These are phyloP conservation scores for Hanseniaspora vineae DNA, from an alignment of 805 yeast species.

Conservation along the genomic window DNA sequence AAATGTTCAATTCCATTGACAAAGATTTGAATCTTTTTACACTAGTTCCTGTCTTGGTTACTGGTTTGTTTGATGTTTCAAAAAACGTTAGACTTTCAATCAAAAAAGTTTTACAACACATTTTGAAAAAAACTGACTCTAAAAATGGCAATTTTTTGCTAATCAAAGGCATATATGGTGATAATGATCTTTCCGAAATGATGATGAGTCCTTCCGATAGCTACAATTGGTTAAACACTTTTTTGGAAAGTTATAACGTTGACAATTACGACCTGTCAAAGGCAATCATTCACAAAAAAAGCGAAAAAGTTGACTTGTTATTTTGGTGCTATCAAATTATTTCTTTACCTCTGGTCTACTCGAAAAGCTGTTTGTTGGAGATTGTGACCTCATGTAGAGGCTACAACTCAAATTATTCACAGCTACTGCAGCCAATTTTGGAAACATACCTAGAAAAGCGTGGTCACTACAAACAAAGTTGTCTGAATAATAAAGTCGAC, in stretches of 20 bases:
- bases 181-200: slow-evolving; percentile 28
- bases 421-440: slow-evolving; percentile 34
- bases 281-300: slow-evolving; percentile 37
- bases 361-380: slow-evolving; percentile 41
- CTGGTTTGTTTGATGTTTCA: slow-evolving; percentile 39
- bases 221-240: slow-evolving; percentile 27
- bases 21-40: slow-evolving; percentile 34
- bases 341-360: slow-evolving; percentile 34
- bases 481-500: slow-evolving; percentile 36
- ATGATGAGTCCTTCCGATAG: slow-evolving; percentile 57
- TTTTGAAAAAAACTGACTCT: slow-evolving; percentile 24
- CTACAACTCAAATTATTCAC: slow-evolving; percentile 28
- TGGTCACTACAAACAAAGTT: slow-evolving; percentile 28
- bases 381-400: slow-evolving; percentile 26
- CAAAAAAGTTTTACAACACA: slow-evolving; percentile 25
- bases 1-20: slow-evolving; percentile 22
- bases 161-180: slow-evolving; percentile 47
- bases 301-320: slow-evolving; percentile 44
- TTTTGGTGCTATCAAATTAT: slow-evolving; percentile 61
- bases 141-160: slow-evolving; percentile 32
- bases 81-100: slow-evolving; percentile 34
- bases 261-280: slow-evolving; percentile 36
- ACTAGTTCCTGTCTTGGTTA: slow-evolving; percentile 43
- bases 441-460: slow-evolving; percentile 36
- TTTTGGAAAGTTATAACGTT: slow-evolving; percentile 34